These are phyloP conservation scores for Solanum etuberosum DNA, from an alignment of 257 asterid species.

Conservation along the genomic window DNA sequence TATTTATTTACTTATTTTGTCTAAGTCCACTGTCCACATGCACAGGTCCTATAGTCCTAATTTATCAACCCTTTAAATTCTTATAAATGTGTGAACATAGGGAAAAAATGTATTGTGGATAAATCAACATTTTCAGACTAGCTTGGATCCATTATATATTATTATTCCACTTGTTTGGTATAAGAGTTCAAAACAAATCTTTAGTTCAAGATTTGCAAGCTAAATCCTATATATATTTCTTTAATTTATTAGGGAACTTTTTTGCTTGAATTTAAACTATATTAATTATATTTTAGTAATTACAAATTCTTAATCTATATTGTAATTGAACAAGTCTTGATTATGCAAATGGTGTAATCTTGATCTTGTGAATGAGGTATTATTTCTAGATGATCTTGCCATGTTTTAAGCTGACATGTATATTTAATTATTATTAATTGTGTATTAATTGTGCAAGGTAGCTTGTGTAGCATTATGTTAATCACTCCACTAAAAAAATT, in stretches of 20 bases:
- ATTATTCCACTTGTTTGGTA: neutral
- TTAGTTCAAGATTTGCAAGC: neutral
- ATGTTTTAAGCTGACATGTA: neutral
- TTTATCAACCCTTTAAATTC: neutral
- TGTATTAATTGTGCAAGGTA: neutral
- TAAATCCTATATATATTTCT: neutral
- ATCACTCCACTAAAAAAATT: neutral
- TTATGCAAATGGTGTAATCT: neutral
- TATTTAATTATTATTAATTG: neutral
- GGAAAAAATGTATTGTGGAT: constrained; percentile 1
- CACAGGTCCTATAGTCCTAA: neutral
- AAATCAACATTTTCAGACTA: constrained; percentile 26
- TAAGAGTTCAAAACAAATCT: neutral
- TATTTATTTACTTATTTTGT: neutral
- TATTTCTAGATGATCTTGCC: neutral
- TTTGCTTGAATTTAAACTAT: neutral
- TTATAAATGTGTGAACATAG: constrained; percentile 22
- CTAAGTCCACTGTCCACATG: neutral
- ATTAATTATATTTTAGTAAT: neutral
- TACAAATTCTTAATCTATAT: neutral
- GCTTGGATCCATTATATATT: neutral
- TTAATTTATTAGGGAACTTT: neutral
- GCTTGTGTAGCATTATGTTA: neutral
- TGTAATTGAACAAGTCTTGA: neutral
- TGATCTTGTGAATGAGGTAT: neutral